phyloP scores from a whole-genome alignment of 352 stramenopile species.

The Globisporangium middletonii region DNA sequence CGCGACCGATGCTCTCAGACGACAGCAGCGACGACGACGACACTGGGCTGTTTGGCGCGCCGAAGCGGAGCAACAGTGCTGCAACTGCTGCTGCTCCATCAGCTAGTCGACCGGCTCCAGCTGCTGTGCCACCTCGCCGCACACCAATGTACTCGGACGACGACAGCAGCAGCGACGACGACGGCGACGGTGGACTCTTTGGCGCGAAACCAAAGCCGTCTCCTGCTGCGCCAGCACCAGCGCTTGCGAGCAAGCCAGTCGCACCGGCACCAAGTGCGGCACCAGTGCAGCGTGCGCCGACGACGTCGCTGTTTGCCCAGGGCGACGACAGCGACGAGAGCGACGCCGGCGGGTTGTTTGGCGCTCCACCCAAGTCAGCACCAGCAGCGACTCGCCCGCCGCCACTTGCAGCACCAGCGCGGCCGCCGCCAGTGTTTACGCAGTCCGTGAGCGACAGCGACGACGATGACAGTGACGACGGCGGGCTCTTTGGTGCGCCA shows the following conservation, averaged over 20 bases:
- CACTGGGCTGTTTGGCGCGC: constrained; percentile 37
- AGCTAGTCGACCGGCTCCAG: constrained; percentile 11
- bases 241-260: constrained; percentile 1
- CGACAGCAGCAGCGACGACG: constrained; percentile 18
- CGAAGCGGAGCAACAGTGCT: not conserved
- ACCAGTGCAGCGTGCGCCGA: constrained; percentile 19
- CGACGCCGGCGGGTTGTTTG: constrained; percentile 31
- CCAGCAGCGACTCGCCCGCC: not conserved
- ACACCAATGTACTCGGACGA: constrained; percentile 17
- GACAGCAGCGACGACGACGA: constrained; percentile 33
- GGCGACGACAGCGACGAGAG: constrained; percentile 23
- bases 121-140: constrained; percentile 13
- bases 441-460: constrained; percentile 23
- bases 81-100: constrained; percentile 10
- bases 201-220: constrained; percentile 2
- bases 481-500: constrained; percentile 34
- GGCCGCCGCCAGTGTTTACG: constrained; percentile 18
- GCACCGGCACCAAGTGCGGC: constrained; percentile 2
- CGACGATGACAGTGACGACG: constrained; percentile 33
- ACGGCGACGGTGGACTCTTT: constrained; percentile 8
- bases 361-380: constrained; percentile 1
- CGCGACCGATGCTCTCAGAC: constrained; percentile 40
- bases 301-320: constrained; percentile 50
- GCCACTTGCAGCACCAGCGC: constrained; percentile 7
- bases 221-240: not conserved